Evolutionary conservation across 2,329 filamentous ascomycete genomes (phyloP).

Genomic region (Aspergillus pseudoviridinutans): DNA sequence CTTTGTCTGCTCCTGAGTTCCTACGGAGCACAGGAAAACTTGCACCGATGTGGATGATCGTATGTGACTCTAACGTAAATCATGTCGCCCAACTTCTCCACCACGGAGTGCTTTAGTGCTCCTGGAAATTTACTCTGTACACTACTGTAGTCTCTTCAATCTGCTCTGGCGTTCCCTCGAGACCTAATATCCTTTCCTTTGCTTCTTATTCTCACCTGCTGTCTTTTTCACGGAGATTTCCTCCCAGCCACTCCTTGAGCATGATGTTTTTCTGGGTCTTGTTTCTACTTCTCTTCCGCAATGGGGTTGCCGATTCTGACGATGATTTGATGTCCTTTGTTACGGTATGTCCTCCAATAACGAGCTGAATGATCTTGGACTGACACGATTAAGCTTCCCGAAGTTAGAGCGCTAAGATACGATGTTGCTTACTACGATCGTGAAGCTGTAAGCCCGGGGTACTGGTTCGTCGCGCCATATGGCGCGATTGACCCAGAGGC

Average conservation of each 20-base stretch:
- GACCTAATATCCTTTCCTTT: conserved; percentile 3
- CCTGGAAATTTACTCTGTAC: background rate
- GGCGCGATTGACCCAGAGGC: conserved; percentile 19
- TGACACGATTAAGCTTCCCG: conserved; percentile 19
- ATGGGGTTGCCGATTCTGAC: conserved; percentile 19
- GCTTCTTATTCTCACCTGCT: conserved; percentile 5
- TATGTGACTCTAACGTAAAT: background rate
- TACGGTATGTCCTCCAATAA: conserved; percentile 20
- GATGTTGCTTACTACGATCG: conserved; percentile 26
- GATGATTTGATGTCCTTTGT: conserved; percentile 35
- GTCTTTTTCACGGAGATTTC: conserved; percentile 11
- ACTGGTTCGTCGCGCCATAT: conserved; percentile 49
- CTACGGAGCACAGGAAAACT: background rate
- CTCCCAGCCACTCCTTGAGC: conserved; percentile 28
- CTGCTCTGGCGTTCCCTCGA: background rate
- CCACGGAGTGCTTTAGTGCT: background rate
- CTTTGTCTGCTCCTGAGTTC: background rate
- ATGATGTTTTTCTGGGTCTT: conserved; percentile 24
- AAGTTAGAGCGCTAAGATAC: conserved; percentile 23
- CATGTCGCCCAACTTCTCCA: background rate
- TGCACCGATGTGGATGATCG: background rate
- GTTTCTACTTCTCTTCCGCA: conserved; percentile 21
- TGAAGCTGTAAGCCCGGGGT: conserved; percentile 37
- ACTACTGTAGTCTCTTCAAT: background rate
- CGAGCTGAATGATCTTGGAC: background rate